phyloP scores from a whole-genome alignment of 108 stramenopile species.

The Nitzschia sp. region DNA sequence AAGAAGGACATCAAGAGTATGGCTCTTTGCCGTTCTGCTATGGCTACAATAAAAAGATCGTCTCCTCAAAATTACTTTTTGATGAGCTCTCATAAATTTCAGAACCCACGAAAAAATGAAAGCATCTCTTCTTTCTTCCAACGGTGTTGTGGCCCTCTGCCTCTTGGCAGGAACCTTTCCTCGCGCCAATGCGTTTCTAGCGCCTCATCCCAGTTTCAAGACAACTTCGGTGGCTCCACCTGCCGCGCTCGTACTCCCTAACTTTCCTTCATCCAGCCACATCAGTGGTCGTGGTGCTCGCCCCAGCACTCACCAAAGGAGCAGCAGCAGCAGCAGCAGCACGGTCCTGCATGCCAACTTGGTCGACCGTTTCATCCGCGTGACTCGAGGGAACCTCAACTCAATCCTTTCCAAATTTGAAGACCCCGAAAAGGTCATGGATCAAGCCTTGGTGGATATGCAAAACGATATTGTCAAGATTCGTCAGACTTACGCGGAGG shows the following conservation, averaged over 20 bases:
- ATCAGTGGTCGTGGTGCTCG: background rate
- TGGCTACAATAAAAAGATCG: too few species aligned
- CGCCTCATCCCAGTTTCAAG: background rate
- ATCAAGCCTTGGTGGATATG: slow-evolving; percentile 89
- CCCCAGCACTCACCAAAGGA: too few species aligned
- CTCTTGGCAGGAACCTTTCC: background rate
- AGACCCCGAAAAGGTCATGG: slow-evolving; percentile 90
- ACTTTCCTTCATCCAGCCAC: background rate
- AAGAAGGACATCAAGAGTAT: too few species aligned
- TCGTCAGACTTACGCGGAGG: slow-evolving; percentile 90
- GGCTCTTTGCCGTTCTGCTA: too few species aligned
- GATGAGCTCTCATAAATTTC: too few species aligned
- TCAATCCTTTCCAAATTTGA: slow-evolving; percentile 71
- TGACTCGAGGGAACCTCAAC: slow-evolving; percentile 75
- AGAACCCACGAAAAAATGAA: too few species aligned
- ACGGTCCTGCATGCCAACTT: slow-evolving; percentile 53
- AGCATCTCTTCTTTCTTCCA: too few species aligned
- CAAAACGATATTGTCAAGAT: slow-evolving; percentile 85
- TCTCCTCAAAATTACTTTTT: too few species aligned
- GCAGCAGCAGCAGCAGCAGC: too few species aligned
- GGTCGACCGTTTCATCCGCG: slow-evolving; percentile 60
- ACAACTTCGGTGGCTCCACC: background rate
- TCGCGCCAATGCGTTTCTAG: background rate
- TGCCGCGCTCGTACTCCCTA: background rate
- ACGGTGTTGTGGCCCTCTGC: background rate